phyloP scores from a whole-genome alignment of 352 stramenopile genomes.

The Pythium graminicola region DNA sequence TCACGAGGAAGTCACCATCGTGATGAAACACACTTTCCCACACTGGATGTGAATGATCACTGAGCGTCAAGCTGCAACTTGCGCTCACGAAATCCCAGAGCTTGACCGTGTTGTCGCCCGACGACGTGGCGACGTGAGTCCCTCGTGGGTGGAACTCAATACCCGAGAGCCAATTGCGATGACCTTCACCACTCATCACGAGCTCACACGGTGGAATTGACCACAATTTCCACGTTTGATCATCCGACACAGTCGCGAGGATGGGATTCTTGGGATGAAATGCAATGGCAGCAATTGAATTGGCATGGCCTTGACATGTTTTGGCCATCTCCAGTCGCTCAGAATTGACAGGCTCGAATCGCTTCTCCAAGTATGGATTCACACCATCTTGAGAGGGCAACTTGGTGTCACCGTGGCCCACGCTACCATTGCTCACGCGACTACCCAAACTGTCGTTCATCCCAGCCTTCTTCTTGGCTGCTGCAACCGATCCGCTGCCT shows the following conservation, averaged over 20 bases:
- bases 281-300: constrained; percentile 83
- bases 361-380: constrained; percentile 73
- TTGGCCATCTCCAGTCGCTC: constrained; percentile 79
- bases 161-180: constrained; percentile 87
- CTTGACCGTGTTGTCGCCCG: constrained; percentile 92
- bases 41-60: constrained; percentile 91
- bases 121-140: constrained; percentile 88
- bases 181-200: constrained; percentile 93
- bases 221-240: constrained; percentile 95
- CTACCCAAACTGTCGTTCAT: constrained; percentile 18
- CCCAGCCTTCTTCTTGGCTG: constrained; percentile 33
- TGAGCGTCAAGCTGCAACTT: constrained; percentile 83
- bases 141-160: constrained; percentile 90
- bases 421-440: neutral
- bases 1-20: constrained; percentile 90
- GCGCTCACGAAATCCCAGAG: constrained; percentile 92
- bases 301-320: constrained; percentile 88
- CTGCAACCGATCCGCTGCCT: neutral
- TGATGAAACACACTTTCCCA: constrained; percentile 92
- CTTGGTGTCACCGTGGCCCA: constrained; percentile 38
- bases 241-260: constrained; percentile 90
- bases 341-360: constrained; percentile 54
- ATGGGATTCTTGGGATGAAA: constrained; percentile 93
- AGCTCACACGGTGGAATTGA: constrained; percentile 89
- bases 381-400: constrained; percentile 48